A percentile compares a stretch with the other conserved stretches of the same genome.
These are phyloP conservation scores for Fusarium sp. DNA, from an alignment of 2,329 filamentous ascomycete genomes.

Conservation along the genomic window DNA sequence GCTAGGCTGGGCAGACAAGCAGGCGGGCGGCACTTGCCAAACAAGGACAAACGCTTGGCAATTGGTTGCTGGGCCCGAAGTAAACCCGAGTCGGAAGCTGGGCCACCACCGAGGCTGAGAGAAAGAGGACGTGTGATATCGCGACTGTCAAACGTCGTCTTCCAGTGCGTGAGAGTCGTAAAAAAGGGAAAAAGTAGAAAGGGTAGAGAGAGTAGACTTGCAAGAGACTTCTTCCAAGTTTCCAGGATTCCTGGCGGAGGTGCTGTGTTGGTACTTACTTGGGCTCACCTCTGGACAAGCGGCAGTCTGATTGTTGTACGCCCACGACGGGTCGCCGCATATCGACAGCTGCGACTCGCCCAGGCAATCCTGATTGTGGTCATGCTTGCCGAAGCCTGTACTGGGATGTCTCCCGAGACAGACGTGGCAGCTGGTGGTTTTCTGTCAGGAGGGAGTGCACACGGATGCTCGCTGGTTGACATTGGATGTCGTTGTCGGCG, in stretches of 20 bases:
- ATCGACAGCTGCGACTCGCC: slow-evolving; percentile 15
- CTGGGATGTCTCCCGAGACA: background rate
- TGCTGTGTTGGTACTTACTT: slow-evolving; percentile 36
- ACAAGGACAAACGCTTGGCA: slow-evolving; percentile 13
- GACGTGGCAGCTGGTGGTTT: slow-evolving; percentile 19
- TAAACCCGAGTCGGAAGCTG: slow-evolving; percentile 39
- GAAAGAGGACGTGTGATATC: slow-evolving; percentile 18
- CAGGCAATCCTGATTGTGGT: slow-evolving; percentile 6
- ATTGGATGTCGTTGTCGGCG: slow-evolving; percentile 34
- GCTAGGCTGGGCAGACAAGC: background rate
- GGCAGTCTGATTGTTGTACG: slow-evolving; percentile 28
- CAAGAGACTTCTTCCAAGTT: slow-evolving; percentile 39
- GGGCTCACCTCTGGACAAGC: slow-evolving; percentile 16
- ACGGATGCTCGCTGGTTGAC: slow-evolving; percentile 26
- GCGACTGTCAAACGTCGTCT: slow-evolving; percentile 18
- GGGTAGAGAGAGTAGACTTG: background rate
- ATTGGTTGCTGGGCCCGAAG: slow-evolving; percentile 36
- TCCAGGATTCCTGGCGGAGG: slow-evolving; percentile 18
- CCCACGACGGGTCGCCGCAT: slow-evolving; percentile 33
- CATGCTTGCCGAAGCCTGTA: slow-evolving; percentile 2
- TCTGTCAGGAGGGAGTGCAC: slow-evolving; percentile 24
- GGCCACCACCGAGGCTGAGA: slow-evolving; percentile 34
- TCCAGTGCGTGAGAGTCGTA: background rate
- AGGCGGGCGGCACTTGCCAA: slow-evolving; percentile 1
- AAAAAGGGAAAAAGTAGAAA: background rate